Evolutionary conservation across 805 yeast genomes (phyloP).

Genomic region (Saccharomyces kudriavzevii): DNA sequence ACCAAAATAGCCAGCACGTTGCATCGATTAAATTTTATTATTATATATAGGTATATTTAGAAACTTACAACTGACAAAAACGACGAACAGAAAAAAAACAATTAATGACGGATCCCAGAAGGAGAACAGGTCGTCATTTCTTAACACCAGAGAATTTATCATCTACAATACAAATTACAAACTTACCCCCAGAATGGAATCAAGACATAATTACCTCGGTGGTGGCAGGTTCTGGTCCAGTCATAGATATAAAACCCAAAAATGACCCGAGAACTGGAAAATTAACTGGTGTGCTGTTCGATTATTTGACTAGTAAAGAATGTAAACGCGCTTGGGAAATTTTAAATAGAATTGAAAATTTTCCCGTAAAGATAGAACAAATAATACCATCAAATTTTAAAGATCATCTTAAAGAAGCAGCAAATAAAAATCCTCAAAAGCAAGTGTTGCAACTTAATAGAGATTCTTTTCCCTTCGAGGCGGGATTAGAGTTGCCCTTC

Average conservation of each 20-base stretch:
- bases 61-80: neutral
- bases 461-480: conserved; percentile 28
- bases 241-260: conserved; percentile 45
- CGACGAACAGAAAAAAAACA: neutral
- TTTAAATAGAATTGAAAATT: conserved; percentile 20
- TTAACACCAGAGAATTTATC: conserved; percentile 27
- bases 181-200: conserved; percentile 66
- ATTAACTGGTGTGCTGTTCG: conserved; percentile 33
- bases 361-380: conserved; percentile 23
- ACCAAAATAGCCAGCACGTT: neutral
- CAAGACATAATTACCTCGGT: conserved; percentile 53
- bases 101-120: conserved; percentile 26
- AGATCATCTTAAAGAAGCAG: conserved; percentile 7
- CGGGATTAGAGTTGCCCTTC: conserved; percentile 27
- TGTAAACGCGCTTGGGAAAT: conserved; percentile 23
- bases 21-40: neutral
- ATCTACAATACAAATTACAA: conserved; percentile 27
- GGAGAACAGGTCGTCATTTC: conserved; percentile 26
- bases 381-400: conserved; percentile 21
- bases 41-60: neutral
- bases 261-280: conserved; percentile 36
- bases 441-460: conserved; percentile 19
- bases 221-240: conserved; percentile 65
- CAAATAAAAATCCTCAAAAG: neutral
- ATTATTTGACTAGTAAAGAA: conserved; percentile 20